Evolutionary conservation across 305 asterid species (phyloP), one percentile per base, ranked within the genome.

Genomic region (Rubia balearica): DNA sequence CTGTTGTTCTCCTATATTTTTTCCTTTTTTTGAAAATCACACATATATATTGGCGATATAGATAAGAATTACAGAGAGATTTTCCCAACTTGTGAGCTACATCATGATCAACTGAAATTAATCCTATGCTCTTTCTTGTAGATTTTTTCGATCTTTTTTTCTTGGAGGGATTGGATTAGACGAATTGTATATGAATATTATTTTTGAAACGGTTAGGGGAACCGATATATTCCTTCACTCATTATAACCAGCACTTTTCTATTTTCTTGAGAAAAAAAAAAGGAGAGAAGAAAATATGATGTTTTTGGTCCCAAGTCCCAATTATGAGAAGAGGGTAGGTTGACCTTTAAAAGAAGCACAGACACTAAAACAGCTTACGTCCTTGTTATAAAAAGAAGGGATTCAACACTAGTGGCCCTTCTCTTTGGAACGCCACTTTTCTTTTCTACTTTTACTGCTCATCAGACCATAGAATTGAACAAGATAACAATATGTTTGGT

Each of bases 361-460:
- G 45, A 68, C 64, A 67, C 53, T 60, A 67, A 41, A 67, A 74
- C 68, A 46, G 67, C 69, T 45, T 33, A 13, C 17, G 77, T 74
- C 77, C 67, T 68, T 68, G 73, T 59, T 68, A 16, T 68, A 69
- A 69, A 74, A 69, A 24, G 42, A 40, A 59, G 63, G 68, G 49
- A 64, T 60, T 73, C 67, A 70, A 75, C 78, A 63, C 33, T 12
- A 55, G 71, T 75, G 68, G 78, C 66, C 71, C 71, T 53, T 53
- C 22, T 8, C 78, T 74, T 61, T 49, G 16, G 70, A 66, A 68
- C 30, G 48, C 48, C 22, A 62, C 38, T 56, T 19, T 33, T 41
- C 60, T 22, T 40, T 69, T 69, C 74, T 22, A 40, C 74, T 69
- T 40, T 49, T 40, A 33, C 70, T 61, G 40, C 43, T 21, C 70